A percentile compares a stretch with the other conserved stretches of the same genome.
phyloP scores from a whole-genome alignment of 176 grass and related monocot species.

The Oryza rufipogon region DNA sequence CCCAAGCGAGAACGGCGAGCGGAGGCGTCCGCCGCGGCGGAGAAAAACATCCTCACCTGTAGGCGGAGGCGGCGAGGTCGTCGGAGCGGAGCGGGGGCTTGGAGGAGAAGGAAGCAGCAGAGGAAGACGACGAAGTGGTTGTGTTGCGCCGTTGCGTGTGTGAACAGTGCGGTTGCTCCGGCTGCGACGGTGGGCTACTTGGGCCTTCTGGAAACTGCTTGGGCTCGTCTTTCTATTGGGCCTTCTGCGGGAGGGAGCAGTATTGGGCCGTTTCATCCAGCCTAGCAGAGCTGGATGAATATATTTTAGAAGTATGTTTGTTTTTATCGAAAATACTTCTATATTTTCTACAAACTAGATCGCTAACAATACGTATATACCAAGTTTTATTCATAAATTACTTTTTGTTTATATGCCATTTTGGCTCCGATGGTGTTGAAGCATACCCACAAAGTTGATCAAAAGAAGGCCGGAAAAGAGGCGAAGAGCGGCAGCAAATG shows the following conservation, averaged over 20 bases:
- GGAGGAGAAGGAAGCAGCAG: constrained; percentile 34
- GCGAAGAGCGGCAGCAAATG: too few species aligned
- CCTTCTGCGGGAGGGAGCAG: background rate
- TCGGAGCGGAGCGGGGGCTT: background rate
- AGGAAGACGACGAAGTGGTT: background rate
- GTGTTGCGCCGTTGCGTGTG: background rate
- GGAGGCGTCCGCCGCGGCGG: background rate
- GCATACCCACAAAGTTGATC: too few species aligned
- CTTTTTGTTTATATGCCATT: too few species aligned
- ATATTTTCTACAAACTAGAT: too few species aligned
- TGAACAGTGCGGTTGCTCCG: too few species aligned
- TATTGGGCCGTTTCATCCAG: background rate
- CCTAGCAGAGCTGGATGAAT: background rate
- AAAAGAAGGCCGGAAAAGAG: too few species aligned
- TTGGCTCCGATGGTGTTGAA: too few species aligned
- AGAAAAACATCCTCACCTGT: constrained; percentile 3
- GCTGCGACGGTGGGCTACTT: constrained; percentile 3
- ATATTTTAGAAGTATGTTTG: too few species aligned
- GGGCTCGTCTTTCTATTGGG: background rate
- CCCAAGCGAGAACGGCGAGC: background rate
- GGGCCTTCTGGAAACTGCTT: background rate
- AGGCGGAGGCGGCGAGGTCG: background rate
- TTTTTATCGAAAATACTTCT: too few species aligned
- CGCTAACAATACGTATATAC: too few species aligned
- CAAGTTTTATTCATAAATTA: too few species aligned